A percentile compares a stretch with the other conserved stretches of the same genome.
These are phyloP conservation scores for Nigrospora osmanthi DNA, from an alignment of 2,329 filamentous ascomycete species.

Conservation along the genomic window DNA sequence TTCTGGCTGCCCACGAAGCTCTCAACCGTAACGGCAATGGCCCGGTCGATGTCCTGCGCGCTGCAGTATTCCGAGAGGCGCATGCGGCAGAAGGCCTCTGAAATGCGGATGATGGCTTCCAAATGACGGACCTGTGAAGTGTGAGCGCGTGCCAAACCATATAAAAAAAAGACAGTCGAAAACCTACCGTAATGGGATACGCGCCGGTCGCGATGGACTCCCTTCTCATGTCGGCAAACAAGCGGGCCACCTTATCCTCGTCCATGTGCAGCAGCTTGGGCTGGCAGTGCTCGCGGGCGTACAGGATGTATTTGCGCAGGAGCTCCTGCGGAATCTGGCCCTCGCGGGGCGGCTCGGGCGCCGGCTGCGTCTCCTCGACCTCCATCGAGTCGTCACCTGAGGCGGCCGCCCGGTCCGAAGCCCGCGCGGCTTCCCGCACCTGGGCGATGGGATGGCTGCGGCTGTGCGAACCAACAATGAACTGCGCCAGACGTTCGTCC, in stretches of 20 bases:
- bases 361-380: conserved; percentile 36
- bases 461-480: conserved; percentile 91
- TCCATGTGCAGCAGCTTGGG: conserved; percentile 97
- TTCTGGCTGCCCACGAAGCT: conserved; percentile 96
- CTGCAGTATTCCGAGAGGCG: conserved; percentile 93
- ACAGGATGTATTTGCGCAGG: conserved; percentile 92
- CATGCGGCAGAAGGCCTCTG: conserved; percentile 95
- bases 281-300: conserved; percentile 78
- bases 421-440: conserved; percentile 18
- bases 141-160: conserved; percentile 3
- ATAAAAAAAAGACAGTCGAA: neutral
- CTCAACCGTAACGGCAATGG: conserved; percentile 93
- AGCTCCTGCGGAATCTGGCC: conserved; percentile 85
- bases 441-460: conserved; percentile 66
- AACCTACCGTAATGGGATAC: conserved; percentile 90
- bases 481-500: conserved; percentile 87
- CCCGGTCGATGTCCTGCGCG: conserved; percentile 84
- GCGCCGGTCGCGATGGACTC: conserved; percentile 91
- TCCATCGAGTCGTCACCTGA: conserved; percentile 45
- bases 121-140: conserved; percentile 76
- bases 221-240: conserved; percentile 93
- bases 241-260: conserved; percentile 87
- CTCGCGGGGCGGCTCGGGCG: conserved; percentile 26
- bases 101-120: conserved; percentile 94
- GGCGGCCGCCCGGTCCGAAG: neutral